Base-by-base conservation (phyloP, 2,329 filamentous ascomycete species). In the Cladosporium sp. region DNA sequence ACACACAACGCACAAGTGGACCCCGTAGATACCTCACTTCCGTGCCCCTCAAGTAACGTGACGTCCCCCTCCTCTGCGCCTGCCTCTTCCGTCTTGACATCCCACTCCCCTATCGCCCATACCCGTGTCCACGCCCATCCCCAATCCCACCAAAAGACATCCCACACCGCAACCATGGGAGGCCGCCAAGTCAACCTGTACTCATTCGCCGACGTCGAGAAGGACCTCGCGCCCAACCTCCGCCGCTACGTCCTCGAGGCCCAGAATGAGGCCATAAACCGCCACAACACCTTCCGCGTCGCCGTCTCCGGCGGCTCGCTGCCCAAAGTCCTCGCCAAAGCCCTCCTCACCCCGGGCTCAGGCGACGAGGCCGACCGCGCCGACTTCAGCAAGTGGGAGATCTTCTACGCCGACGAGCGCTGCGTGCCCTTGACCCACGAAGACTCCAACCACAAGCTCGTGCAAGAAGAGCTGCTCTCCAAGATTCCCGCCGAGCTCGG, bases 371-470 rank as follows among this genome's bases (percentile, higher is more conserved):
- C 87, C 59, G 89, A 92, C 71, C 82, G 78, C 3, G 76, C 92
- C 66, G 81, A 88, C 68, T 96, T 95, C 76, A 80, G 82, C 72
- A 91, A 90, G 75, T 99, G 94, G 94, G 90, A 97, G 70, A 90
- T 99, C 71, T 99, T 97, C 82, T 97, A 97, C 76, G 93, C 93
- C 71, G 94, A 99, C 73, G 94, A 99, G 82, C 90, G 94, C 70
- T 90, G 90, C 67, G 94, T 97, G 55, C 89, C 94, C 20, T 87
- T 97, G 66, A 87, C 94, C 74, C 88, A 97, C 77, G 83, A 85
- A 65, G 93, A 99, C 79, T 96, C 92, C 79, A 99, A 97, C 79
- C 96, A 97, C 78, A 85, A 80, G 61, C 85, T 97, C 45, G 78
- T 97, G 66, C 94, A 96, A 80, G 80, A 85, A 50, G 92, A 97